phyloP scores from a whole-genome alignment of 441 rosid genomes.

The Arabidopsis hybrid region DNA sequence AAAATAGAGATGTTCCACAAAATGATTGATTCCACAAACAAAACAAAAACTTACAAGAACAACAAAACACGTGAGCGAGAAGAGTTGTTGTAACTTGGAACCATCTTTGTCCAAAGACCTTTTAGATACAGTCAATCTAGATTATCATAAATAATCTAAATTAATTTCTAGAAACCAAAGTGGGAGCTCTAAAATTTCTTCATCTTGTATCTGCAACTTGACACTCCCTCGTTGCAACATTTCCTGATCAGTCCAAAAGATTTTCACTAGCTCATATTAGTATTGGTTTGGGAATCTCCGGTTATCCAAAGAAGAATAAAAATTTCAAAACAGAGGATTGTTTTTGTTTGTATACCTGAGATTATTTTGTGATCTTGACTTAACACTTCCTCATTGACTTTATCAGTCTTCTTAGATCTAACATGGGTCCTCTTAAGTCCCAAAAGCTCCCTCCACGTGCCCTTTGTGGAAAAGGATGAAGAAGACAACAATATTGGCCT shows the following conservation, averaged over 20 bases:
- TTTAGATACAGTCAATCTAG: conserved; percentile 31
- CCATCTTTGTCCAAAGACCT: conserved; percentile 21
- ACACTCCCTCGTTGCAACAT: conserved; percentile 27
- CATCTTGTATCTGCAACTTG: conserved; percentile 29
- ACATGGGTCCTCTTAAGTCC: conserved; percentile 72
- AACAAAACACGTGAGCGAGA: conserved; percentile 28
- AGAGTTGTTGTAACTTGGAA: conserved; percentile 14
- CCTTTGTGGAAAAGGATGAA: conserved; percentile 47
- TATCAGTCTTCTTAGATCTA: conserved; percentile 62
- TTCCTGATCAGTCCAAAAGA: conserved; percentile 23
- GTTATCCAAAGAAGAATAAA: not conserved
- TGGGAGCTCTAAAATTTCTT: conserved; percentile 19
- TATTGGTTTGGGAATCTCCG: no score
- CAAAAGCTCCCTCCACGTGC: conserved; percentile 75
- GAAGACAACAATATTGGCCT: conserved; percentile 64
- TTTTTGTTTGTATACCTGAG: conserved; percentile 30
- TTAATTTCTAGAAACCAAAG: conserved; percentile 26
- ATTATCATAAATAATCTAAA: conserved; percentile 34
- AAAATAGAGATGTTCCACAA: not conserved
- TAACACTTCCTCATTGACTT: conserved; percentile 40
- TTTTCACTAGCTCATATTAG: not conserved
- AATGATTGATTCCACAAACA: conserved; percentile 6
- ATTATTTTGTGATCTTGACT: conserved; percentile 27
- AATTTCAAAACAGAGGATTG: no score
- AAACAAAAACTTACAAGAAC: conserved; percentile 14